Evolutionary conservation across 345 rosid species (phyloP).

Genomic region (Citrus unshiu): DNA sequence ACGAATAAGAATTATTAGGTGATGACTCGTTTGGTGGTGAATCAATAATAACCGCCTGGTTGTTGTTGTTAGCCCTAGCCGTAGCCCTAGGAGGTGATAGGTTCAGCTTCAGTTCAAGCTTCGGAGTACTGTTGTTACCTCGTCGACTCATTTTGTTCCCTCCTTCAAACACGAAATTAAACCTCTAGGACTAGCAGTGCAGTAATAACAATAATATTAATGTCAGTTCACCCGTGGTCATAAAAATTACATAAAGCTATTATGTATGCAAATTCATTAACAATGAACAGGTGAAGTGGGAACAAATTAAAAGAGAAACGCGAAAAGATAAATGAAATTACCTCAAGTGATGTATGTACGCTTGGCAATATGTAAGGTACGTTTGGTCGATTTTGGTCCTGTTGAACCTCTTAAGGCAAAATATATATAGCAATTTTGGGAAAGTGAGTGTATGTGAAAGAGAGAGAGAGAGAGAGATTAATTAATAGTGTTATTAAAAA

Average conservation of each 20-base stretch:
- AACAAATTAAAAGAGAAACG: not conserved
- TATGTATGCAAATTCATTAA: not conserved
- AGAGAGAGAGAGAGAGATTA: not conserved
- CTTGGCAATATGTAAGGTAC: not conserved
- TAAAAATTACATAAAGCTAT: not conserved
- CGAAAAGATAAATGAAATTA: too few species aligned
- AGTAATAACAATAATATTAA: too few species aligned
- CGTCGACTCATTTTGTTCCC: constrained; percentile 21
- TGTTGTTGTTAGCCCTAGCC: not conserved
- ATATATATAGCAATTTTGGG: not conserved
- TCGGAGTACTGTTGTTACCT: constrained; percentile 12
- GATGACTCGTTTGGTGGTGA: constrained; percentile 17
- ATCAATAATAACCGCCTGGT: not conserved
- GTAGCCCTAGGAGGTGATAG: constrained; percentile 30
- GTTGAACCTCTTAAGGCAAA: not conserved
- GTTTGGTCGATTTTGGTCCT: not conserved
- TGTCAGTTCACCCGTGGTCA: not conserved
- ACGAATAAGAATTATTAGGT: not conserved
- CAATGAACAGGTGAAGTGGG: not conserved
- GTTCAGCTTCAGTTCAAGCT: constrained; percentile 48
- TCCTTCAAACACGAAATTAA: not conserved
- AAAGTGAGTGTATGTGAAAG: not conserved
- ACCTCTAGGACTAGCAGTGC: not conserved
- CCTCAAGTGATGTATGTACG: not conserved
- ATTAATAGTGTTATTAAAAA: not conserved